Percentiles rank a stretch among this genome's conserved stretches.
These are phyloP conservation scores for Penicillium dipodomyicola DNA, from an alignment of 495 filamentous ascomycete genomes.

Conservation along the genomic window DNA sequence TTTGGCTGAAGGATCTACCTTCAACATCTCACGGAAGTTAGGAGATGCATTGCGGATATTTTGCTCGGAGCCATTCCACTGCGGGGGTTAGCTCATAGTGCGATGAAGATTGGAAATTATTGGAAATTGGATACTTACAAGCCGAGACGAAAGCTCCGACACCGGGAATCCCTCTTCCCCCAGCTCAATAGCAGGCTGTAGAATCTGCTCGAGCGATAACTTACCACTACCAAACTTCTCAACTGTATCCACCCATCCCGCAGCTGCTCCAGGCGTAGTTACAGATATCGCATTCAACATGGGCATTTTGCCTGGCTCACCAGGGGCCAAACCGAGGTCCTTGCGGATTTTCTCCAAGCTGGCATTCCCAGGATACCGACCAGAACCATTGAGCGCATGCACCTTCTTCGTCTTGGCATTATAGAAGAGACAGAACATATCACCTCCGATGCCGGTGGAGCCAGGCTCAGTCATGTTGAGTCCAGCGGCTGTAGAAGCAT, in stretches of 20 bases:
- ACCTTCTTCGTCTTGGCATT: slow-evolving; percentile 77
- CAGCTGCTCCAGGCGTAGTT: slow-evolving; percentile 86
- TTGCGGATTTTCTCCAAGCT: slow-evolving; percentile 67
- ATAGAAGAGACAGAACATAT: slow-evolving; percentile 98
- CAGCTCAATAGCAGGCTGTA: slow-evolving; percentile 79
- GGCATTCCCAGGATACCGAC: slow-evolving; percentile 67
- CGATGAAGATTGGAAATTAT: not conserved
- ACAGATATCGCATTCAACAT: slow-evolving; percentile 74
- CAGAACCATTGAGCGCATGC: slow-evolving; percentile 86
- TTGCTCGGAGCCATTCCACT: slow-evolving; percentile 68
- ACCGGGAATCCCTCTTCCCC: slow-evolving; percentile 90
- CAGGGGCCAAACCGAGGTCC: slow-evolving; percentile 65
- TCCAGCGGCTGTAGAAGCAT: slow-evolving; percentile 58
- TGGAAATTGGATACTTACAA: slow-evolving; percentile 52
- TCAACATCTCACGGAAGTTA: slow-evolving; percentile 82
- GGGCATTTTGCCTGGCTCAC: slow-evolving; percentile 63
- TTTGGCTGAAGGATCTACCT: slow-evolving; percentile 60
- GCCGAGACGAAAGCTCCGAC: slow-evolving; percentile 68
- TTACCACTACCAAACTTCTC: slow-evolving; percentile 89
- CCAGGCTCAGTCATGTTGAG: slow-evolving; percentile 92
- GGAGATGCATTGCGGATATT: slow-evolving; percentile 69
- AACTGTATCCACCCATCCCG: slow-evolving; percentile 92
- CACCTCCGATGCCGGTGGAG: slow-evolving; percentile 94
- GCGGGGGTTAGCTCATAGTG: slow-evolving; percentile 1
- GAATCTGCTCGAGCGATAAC: slow-evolving; percentile 70